Conservation (phyloP, 2,329 filamentous ascomycete species). For the Coleophoma eucalyptorum region DNA sequence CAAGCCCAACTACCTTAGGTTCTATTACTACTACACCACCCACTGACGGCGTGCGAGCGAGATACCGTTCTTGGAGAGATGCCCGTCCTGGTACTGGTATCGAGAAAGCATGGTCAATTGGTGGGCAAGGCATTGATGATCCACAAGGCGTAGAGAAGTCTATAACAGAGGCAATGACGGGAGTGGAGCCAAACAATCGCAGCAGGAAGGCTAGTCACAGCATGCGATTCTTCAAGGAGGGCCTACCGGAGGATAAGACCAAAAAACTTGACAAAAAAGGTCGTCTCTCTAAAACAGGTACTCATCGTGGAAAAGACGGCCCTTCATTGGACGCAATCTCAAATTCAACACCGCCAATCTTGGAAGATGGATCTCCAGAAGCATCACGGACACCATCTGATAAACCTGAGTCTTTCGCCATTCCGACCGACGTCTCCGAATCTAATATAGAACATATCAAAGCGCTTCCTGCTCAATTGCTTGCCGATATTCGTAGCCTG, state of each 20-base stretch:
- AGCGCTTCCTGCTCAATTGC: conserved; percentile 22
- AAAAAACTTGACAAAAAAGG: conserved; percentile 45
- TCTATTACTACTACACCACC: conserved; percentile 22
- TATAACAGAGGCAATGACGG: conserved; percentile 57
- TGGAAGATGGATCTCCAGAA: neutral
- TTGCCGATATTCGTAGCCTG: conserved; percentile 25
- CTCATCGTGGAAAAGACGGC: conserved; percentile 9
- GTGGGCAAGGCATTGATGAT: conserved; percentile 46
- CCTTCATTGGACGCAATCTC: neutral
- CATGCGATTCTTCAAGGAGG: conserved; percentile 64
- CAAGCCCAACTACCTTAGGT: conserved; percentile 9
- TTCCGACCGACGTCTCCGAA: conserved; percentile 11
- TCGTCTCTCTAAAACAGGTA: conserved; percentile 25
- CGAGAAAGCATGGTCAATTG: conserved; percentile 64
- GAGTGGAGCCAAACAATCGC: conserved; percentile 57
- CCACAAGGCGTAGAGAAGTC: conserved; percentile 61
- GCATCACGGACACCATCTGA: conserved; percentile 1
- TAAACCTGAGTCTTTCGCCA: conserved; percentile 22
- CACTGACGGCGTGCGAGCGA: conserved; percentile 24
- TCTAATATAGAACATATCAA: conserved; percentile 14
- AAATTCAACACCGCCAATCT: neutral
- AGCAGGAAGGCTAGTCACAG: conserved; percentile 67
- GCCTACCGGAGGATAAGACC: conserved; percentile 54
- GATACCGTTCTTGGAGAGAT: conserved; percentile 29
- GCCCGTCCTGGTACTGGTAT: conserved; percentile 20